Base-by-base conservation (phyloP, 257 asterid species). In the Nicotiana benthamiana region DNA sequence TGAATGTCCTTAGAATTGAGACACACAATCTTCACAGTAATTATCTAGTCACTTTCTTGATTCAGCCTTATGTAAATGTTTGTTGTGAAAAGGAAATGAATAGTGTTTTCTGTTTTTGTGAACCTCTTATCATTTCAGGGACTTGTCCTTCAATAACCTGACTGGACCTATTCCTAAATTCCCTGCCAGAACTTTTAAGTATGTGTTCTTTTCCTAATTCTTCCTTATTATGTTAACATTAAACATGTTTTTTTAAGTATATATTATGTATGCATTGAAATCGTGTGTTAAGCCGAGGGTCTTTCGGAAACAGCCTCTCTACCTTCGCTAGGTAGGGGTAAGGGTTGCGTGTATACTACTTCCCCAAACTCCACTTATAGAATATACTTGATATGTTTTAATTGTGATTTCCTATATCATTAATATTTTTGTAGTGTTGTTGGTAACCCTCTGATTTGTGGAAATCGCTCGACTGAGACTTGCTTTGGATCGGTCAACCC, bases 101-200 rank as follows among this genome's bases (percentile, higher is more conserved):
- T 52, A 46, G 54, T 77, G 32, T 86, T 81, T 53, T 30, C 34
- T 62, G 43, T 36, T 34, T 80, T 43, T 68, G 30, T 27, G 24
- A 16, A 9, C 52, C 13, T 83, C 76, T 82, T 81, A 10, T 75
- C 53, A 74, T 84, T 84, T 83, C 93, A 95, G 99, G 96, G 99
- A 95, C 87, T 84, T 95, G 92, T 95, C 99, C 74, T 93, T 83
- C 96, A 95, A 95, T 88, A 92, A 95, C 86, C 91, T 95, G 72
- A 92, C 90, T 87, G 97, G 97, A 83, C 95, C 97, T 80, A 90
- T 92, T 80, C 98, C 97, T 53, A 87, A 84, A 77, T 90, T 92
- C 75, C 93, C 93, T 27, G 86, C 97, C 85, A 92, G 92, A 90
- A 90, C 95, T 87, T 93, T 95, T 75, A 89, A 89, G 99, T 95